Conservation (phyloP, 805 yeast species). For the Nakazawaea sp. region DNA sequence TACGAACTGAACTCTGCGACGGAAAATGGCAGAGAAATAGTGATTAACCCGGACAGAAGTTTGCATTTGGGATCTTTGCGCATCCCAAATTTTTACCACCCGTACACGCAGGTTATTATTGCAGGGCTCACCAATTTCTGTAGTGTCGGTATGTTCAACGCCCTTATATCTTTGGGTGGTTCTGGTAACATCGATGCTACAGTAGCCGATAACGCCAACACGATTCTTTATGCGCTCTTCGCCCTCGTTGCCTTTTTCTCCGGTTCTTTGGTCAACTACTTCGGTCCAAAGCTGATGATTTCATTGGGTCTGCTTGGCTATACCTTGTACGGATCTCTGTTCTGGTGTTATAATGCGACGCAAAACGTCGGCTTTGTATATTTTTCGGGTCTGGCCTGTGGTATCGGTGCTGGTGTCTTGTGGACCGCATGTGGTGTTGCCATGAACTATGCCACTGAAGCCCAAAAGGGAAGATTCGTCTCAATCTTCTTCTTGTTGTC, state of each 20-base stretch:
- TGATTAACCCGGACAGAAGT: conserved; percentile 4
- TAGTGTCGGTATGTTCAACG: conserved; percentile 10
- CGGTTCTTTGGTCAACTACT: conserved; percentile 9
- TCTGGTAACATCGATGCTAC: conserved; percentile 6
- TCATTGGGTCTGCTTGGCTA: conserved; percentile 5
- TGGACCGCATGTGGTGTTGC: conserved; percentile 9
- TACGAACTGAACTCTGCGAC: no score
- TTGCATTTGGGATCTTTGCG: not conserved
- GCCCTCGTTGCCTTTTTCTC: conserved; percentile 9
- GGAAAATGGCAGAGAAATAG: not conserved
- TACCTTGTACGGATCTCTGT: conserved; percentile 7
- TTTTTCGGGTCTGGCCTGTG: conserved; percentile 6
- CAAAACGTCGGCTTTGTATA: conserved; percentile 5
- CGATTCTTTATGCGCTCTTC: conserved; percentile 5
- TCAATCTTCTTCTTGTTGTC: conserved; percentile 7
- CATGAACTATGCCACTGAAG: conserved; percentile 6
- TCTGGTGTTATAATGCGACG: conserved; percentile 9
- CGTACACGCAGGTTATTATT: conserved; percentile 12
- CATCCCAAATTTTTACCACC: conserved; percentile 6
- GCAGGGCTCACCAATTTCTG: conserved; percentile 14
- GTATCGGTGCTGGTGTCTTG: conserved; percentile 9
- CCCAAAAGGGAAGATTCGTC: conserved; percentile 10
- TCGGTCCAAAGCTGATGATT: conserved; percentile 3
- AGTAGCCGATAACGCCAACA: conserved; percentile 9
- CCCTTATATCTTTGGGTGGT: conserved; percentile 7